Percentiles rank a stretch among this genome's conserved stretches.
phyloP scores from a whole-genome alignment of 148 eudicot genomes.

The Silene latifolia region DNA sequence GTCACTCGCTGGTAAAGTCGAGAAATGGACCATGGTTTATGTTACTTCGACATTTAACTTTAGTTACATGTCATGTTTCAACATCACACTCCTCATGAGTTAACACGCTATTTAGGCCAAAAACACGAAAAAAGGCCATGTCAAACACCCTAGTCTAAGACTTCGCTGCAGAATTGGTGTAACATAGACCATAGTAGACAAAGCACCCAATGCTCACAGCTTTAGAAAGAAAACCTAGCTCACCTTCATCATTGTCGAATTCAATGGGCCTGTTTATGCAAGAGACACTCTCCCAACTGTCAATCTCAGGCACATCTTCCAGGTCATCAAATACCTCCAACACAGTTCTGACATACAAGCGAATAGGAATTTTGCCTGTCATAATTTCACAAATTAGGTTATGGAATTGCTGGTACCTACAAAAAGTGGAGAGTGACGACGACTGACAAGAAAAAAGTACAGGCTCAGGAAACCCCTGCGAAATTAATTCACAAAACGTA shows the following conservation, averaged over 20 bases:
- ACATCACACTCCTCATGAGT: background rate
- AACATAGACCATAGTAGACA: background rate
- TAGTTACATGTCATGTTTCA: too few species aligned
- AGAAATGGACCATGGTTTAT: background rate
- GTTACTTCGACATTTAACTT: too few species aligned
- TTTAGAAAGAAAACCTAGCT: conserved; percentile 13
- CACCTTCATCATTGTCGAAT: conserved; percentile 56
- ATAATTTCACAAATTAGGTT: conserved; percentile 10
- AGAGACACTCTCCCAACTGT: conserved; percentile 79
- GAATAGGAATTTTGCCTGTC: conserved; percentile 87
- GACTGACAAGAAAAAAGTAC: background rate
- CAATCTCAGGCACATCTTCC: conserved; percentile 61
- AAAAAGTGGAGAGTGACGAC: background rate
- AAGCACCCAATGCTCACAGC: background rate
- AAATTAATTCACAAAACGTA: too few species aligned
- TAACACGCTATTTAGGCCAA: background rate
- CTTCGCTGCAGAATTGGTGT: background rate
- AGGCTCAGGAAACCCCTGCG: background rate
- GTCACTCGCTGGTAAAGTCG: background rate
- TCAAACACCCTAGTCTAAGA: background rate
- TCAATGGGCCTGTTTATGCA: conserved; percentile 86
- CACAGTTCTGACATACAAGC: conserved; percentile 61
- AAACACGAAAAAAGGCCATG: background rate
- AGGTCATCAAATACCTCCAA: conserved; percentile 57
- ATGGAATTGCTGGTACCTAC: background rate